phyloP scores from a whole-genome alignment of 176 grass and related monocot genomes.

The Triticum timopheevii region DNA sequence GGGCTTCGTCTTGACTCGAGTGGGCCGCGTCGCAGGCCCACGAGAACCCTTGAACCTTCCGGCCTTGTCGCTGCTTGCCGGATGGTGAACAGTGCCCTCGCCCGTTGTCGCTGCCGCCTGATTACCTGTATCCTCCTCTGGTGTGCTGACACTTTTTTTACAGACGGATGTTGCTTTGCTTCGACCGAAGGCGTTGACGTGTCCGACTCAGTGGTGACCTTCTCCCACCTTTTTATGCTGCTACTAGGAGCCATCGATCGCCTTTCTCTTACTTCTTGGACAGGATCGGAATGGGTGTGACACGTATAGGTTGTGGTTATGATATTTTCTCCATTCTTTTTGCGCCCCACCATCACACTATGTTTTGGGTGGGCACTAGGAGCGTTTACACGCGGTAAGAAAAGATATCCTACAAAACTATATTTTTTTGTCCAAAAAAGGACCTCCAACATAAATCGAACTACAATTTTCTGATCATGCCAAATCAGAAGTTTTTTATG shows the following conservation, averaged over 20 bases:
- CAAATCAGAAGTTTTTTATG: too few species aligned
- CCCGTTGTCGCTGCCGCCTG: too few species aligned
- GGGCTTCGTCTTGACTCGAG: too few species aligned
- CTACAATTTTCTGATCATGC: too few species aligned
- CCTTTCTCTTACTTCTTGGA: background rate
- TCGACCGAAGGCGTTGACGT: background rate
- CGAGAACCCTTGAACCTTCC: too few species aligned
- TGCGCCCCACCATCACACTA: background rate
- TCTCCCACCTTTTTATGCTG: background rate
- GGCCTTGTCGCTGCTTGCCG: too few species aligned
- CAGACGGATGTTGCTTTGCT: background rate
- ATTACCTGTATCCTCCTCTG: too few species aligned
- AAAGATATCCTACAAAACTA: too few species aligned
- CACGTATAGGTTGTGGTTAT: background rate
- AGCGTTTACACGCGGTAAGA: background rate
- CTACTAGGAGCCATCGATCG: background rate
- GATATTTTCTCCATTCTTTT: slow-evolving; percentile 1
- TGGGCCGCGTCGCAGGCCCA: too few species aligned
- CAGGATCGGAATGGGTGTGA: background rate
- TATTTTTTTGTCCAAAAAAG: too few species aligned
- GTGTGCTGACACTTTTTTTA: background rate
- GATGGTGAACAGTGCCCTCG: too few species aligned
- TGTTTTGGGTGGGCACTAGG: background rate
- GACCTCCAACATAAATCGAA: too few species aligned
- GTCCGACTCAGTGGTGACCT: background rate